These are phyloP conservation scores for Erodium chrysanthum DNA, from an alignment of 441 rosid species.

Conservation along the genomic window DNA sequence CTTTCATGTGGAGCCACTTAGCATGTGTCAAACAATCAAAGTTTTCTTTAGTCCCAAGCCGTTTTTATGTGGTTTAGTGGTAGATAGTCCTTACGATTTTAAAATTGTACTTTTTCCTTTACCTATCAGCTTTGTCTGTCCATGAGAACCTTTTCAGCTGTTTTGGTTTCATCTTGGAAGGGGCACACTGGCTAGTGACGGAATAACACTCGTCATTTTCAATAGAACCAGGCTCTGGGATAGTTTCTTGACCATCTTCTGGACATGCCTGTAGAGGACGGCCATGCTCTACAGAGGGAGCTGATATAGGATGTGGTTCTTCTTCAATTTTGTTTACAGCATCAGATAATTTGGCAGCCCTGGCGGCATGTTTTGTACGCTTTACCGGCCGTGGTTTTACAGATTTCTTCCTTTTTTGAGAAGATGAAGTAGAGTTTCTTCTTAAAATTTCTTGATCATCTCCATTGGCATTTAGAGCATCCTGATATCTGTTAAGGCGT, in stretches of 20 bases:
- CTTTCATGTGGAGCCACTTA: not conserved
- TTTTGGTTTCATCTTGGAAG: slow-evolving; percentile 38
- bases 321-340: slow-evolving; percentile 26
- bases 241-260: slow-evolving; percentile 34
- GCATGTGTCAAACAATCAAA: not conserved
- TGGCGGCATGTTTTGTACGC: slow-evolving; percentile 29
- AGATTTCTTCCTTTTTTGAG: slow-evolving; percentile 51
- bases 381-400: slow-evolving; percentile 27
- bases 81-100: not conserved
- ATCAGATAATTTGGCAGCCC: slow-evolving; percentile 24
- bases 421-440: slow-evolving; percentile 27
- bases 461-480: slow-evolving; percentile 29
- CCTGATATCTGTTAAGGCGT: slow-evolving; percentile 34
- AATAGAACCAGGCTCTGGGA: slow-evolving; percentile 27
- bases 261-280: slow-evolving; percentile 23
- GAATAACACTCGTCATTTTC: slow-evolving; percentile 43
- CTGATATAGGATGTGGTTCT: slow-evolving; percentile 22
- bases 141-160: slow-evolving; percentile 56
- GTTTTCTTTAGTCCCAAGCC: not conserved
- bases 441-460: slow-evolving; percentile 22
- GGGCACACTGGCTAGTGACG: slow-evolving; percentile 32
- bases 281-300: slow-evolving; percentile 30
- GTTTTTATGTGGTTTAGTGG: not conserved
- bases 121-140: slow-evolving; percentile 93
- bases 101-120: slow-evolving; percentile 12